Base-by-base conservation (phyloP, 129 eudicot species). In the Helichrysum umbraculigerum region DNA sequence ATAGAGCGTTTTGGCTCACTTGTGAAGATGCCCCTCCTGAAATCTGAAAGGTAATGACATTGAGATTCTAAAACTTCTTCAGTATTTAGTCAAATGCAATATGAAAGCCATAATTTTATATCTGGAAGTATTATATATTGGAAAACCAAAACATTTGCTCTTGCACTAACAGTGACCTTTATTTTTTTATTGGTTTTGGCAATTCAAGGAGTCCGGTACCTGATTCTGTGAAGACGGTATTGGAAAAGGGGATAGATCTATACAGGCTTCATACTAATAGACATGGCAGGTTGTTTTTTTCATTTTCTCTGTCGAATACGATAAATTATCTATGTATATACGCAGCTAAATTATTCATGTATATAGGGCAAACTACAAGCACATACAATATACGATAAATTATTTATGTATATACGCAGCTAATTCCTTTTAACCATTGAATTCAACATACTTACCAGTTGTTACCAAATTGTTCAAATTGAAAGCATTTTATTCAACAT, bases 1-100 rank as follows among this genome's bases (percentile, higher is more conserved):
- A 77, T 87, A 74, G 99, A 94, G 64, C 96, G 97, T 66, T 94
- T 94, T 81, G 99, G 99, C 54, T 91, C 96, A 19, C 84, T 94
- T 79, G 96, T 94, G 60, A 94, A 87, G 90, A 94, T 94, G 93
- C 99, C 99, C 58, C 86, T 94, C 54, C 85, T 94, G 68, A 82
- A 83, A 78, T 52, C 96, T 56, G 86, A 86, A 78, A 91, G 99
- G 99, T 94, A 50, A 22, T 81, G 68, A 21, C 37, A 30, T 16
- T 22, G 5, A 52, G 28, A 20, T 61, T 44, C 16, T 44, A 44
- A 44, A 44, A 44, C 17, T 44, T 44, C 14, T 39, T 39, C 47
- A 44, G 52, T 44, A 44, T 44, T 44, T 12, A 11, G 12, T 39
- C 8, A 39, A 39, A 39, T 39, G 47, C 47, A 39, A 9, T 11